Percentiles rank a stretch among this genome's conserved stretches.
Conservation (phyloP, 768 basidiomycete species). For the Amyloporia xantha region DNA sequence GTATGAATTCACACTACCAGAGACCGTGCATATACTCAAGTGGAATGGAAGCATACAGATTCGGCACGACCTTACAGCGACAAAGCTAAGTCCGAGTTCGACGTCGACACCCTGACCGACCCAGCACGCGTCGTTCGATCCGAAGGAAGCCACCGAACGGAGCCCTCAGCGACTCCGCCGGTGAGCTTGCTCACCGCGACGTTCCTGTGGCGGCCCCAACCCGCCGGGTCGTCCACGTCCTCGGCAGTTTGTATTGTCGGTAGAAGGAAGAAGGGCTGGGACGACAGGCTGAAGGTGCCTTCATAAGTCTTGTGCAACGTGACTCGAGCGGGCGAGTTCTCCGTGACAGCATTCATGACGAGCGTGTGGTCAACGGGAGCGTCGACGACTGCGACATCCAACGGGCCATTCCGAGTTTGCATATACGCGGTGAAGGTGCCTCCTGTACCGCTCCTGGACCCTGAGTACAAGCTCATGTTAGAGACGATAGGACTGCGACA, state of each 20-base stretch:
- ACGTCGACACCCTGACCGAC: slow-evolving; percentile 6
- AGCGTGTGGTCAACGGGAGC: slow-evolving; percentile 31
- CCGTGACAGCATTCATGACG: slow-evolving; percentile 22
- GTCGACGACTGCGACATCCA: slow-evolving; percentile 25
- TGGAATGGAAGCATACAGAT: too few species aligned
- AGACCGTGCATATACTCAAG: too few species aligned
- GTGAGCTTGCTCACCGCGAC: neutral
- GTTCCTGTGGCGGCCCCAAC: slow-evolving; percentile 9
- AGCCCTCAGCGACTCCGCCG: slow-evolving; percentile 8
- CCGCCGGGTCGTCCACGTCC: slow-evolving; percentile 16
- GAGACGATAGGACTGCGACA: slow-evolving; percentile 15
- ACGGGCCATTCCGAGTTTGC: slow-evolving; percentile 27
- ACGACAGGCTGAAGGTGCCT: slow-evolving; percentile 28
- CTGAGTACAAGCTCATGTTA: slow-evolving; percentile 12
- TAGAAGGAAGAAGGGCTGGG: slow-evolving; percentile 9
- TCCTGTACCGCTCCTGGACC: slow-evolving; percentile 9
- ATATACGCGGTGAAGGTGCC: slow-evolving; percentile 28
- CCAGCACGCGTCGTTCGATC: slow-evolving; percentile 5
- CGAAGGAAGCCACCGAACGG: slow-evolving; percentile 5
- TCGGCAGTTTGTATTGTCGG: slow-evolving; percentile 3
- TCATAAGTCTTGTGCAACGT: slow-evolving; percentile 31
- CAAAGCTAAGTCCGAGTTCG: slow-evolving; percentile 4
- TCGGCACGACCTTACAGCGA: neutral
- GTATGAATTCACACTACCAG: too few species aligned
- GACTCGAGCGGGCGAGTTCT: slow-evolving; percentile 30